Conservation (phyloP, 2,329 filamentous ascomycete species). For the Macroventuria anomochaeta region DNA sequence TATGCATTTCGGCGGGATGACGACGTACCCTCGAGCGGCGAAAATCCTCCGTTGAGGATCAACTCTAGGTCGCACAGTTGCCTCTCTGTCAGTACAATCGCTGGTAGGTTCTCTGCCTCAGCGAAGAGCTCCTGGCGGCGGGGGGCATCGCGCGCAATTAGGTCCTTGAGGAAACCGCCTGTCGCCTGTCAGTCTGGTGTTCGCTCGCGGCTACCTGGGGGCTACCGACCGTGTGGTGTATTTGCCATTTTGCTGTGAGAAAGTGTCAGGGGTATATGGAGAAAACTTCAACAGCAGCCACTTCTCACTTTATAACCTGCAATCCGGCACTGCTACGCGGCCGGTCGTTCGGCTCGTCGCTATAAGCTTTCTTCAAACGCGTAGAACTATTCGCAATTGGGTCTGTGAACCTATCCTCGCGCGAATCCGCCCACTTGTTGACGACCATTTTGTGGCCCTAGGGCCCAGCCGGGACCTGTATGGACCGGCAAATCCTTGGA, state of each 20-base stretch:
- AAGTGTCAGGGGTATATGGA: constrained; percentile 11
- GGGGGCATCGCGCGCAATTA: constrained; percentile 89
- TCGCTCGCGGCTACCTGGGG: neutral
- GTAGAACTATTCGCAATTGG: constrained; percentile 10
- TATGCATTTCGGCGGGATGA: constrained; percentile 15
- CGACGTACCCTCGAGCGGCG: constrained; percentile 86
- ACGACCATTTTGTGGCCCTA: constrained; percentile 26
- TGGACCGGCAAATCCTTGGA: constrained; percentile 44
- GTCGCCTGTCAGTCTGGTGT: constrained; percentile 5
- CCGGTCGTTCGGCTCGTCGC: constrained; percentile 20
- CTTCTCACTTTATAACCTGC: constrained; percentile 10
- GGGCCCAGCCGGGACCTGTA: constrained; percentile 29
- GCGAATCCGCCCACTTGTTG: constrained; percentile 17
- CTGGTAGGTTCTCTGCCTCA: constrained; percentile 86
- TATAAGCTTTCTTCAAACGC: constrained; percentile 3
- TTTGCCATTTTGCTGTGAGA: constrained; percentile 54
- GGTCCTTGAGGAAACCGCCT: constrained; percentile 91
- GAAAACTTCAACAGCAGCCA: constrained; percentile 12
- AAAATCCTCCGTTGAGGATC: constrained; percentile 97
- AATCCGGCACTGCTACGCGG: constrained; percentile 7
- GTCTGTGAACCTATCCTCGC: constrained; percentile 5
- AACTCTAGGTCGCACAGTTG: constrained; percentile 98
- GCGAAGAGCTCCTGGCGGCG: constrained; percentile 77
- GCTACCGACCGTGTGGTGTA: constrained; percentile 52
- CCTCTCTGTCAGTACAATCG: constrained; percentile 85